Base-by-base conservation (phyloP, 345 rosid species). In the Eutrema yunnanense region DNA sequence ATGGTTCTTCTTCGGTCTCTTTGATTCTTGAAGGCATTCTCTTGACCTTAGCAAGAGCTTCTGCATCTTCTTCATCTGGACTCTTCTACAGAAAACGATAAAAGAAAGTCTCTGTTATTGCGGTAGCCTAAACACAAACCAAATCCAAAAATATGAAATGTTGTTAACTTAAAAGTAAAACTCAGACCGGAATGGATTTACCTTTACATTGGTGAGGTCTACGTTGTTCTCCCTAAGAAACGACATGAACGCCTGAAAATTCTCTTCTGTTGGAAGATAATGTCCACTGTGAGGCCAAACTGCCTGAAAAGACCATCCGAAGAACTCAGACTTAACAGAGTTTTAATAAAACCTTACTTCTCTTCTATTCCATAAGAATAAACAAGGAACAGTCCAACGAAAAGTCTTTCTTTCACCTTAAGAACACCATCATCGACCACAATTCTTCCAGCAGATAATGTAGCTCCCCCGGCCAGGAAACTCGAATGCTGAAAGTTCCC, bases 261-360 rank as follows among this genome's bases (percentile, higher is more conserved):
- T 95, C 77, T 95, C 99, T 67, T 92, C 94, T 27, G 96, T 92
- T 42, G 97, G 97, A 65, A 92, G 97, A 80, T 92, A 95, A 55
- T 95, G 97, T 74, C 97, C 97, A 22, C 96, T 95, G 69, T 95
- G 97, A 70, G 96, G 97, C 97, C 96, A 95, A 73, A 95, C 82
- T 47, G 94, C 89, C 96, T 94, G 66, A 40, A 22, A 73, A 67
- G 19, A 59, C 44, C 58, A 72, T 14, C 40, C 59, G 34, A 72
- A 66, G 33, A 72, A 60, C 72, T 72, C 69, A 50, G 10, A 43
- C 72, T 77, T 65, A 34, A 57, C 34, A 76, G 54, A 49, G 9
- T 22, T 22, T 22, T 22, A 22, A 22, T 22, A 22, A 22, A 40
- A 38, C 47, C 66, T 33, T 10, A 46, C 36, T 57, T 58, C n/a